Percentiles rank a stretch among this genome's conserved stretches.
Evolutionary conservation across 2,329 filamentous ascomycete genomes (phyloP).

Genomic region (Myriosclerotinia curreyana): DNA sequence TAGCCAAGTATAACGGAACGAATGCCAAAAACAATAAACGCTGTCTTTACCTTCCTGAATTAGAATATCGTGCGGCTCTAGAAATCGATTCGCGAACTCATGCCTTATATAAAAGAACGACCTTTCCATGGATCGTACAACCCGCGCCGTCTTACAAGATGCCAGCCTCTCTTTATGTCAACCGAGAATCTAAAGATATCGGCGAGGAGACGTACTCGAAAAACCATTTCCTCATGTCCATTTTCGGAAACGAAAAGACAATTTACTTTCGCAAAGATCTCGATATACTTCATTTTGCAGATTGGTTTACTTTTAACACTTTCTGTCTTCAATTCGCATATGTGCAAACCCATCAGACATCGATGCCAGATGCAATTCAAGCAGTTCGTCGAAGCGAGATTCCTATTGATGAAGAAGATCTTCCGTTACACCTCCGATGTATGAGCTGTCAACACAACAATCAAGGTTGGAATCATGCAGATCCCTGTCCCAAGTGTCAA

Average conservation of each 20-base stretch:
- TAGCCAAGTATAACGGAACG: background rate
- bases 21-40: background rate
- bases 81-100: background rate
- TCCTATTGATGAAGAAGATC: background rate
- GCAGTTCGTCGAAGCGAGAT: background rate
- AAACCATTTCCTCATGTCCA: background rate
- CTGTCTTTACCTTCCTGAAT: background rate
- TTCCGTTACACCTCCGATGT: background rate
- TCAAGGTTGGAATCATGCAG: background rate
- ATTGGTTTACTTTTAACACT: slow-evolving; percentile 10
- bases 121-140: background rate
- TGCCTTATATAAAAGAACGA: background rate
- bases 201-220: background rate
- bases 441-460: background rate
- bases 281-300: slow-evolving; percentile 7
- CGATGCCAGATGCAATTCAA: background rate
- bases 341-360: background rate
- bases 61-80: background rate
- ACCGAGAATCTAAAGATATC: background rate
- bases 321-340: slow-evolving; percentile 1
- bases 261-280: slow-evolving; percentile 1
- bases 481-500: background rate
- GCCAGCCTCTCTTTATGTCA: background rate
- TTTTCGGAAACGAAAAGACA: background rate
- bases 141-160: background rate